Base-by-base conservation (phyloP, 2,329 filamentous ascomycete genomes). In the Balansia obtecta region DNA sequence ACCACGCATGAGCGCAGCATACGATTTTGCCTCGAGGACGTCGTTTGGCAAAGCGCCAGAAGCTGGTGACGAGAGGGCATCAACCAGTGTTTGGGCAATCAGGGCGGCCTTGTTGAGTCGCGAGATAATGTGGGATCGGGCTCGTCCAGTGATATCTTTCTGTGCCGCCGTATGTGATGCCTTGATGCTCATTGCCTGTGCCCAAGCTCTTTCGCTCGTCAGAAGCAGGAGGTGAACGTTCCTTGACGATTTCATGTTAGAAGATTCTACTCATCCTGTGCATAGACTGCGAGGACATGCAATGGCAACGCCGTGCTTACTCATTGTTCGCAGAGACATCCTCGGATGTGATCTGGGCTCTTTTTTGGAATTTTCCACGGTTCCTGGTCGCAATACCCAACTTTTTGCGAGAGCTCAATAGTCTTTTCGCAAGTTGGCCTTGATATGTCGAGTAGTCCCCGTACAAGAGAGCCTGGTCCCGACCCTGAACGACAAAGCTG, bases 101-200 rank as follows among this genome's bases (percentile, higher is more conserved):
- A 75, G 78, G 39, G 82, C 77, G 15, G 87, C 89, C 69, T 96
- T 96, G 60, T 82, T 78, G 40, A 97, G 73, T 49, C 90, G 82
- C 13, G 90, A 95, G 51, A 94, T 80, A 39, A 97, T 93, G 66
- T 98, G 91, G 49, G 85, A 85, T 62, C 89, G 83, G 16, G 87
- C 85, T 48, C 85, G 81, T 53, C 89, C 85, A 30, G 83, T 79
- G 55, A 95, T 85, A 46, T 83, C 84, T 65, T 88, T 86, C 53
- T 83, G 82, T 59, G 93, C 88, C 58, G 86, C 78, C 39, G 86
- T 80, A 64, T 94, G 88, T 18, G 80, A 73, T 4, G 88, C 79
- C 68, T 95, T 96, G 77, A 96, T 88, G 63, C 86, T 82, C 89
- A 97, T 94, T 52, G 90, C 91, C 66, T 95, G 85, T 38, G 93